Conservation (phyloP, 331 rosid genomes). For the Dryas integrifolia region DNA sequence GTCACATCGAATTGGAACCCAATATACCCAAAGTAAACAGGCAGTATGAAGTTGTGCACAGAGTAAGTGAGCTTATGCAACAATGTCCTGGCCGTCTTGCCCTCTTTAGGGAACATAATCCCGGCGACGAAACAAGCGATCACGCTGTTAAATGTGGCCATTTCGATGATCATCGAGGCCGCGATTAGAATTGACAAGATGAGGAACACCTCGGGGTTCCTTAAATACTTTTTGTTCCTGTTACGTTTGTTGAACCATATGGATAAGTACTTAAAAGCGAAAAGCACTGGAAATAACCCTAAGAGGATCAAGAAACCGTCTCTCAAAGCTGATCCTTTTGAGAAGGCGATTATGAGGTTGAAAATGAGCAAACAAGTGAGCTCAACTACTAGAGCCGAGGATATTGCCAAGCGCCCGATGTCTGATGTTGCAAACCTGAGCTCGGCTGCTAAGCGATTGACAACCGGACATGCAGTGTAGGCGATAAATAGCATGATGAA, state of each 20-base stretch:
- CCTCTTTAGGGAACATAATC: slow-evolving; percentile 65
- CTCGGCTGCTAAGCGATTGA: slow-evolving; percentile 70
- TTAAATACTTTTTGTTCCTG: slow-evolving; percentile 61
- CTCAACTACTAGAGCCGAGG: slow-evolving; percentile 57
- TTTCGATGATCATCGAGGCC: slow-evolving; percentile 58
- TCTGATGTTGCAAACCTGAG: slow-evolving; percentile 57
- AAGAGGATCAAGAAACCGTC: slow-evolving; percentile 24
- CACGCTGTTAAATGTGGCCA: slow-evolving; percentile 55
- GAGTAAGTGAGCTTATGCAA: slow-evolving; percentile 68
- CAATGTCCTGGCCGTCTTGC: slow-evolving; percentile 80
- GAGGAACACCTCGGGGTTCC: slow-evolving; percentile 56
- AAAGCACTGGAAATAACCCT: not conserved
- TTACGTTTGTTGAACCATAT: slow-evolving; percentile 60
- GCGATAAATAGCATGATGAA: slow-evolving; percentile 49
- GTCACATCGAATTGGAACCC: slow-evolving; percentile 71
- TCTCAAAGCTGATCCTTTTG: not conserved
- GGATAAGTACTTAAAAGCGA: slow-evolving; percentile 47
- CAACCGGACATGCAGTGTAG: slow-evolving; percentile 82
- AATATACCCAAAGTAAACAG: slow-evolving; percentile 75
- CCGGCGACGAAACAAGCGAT: slow-evolving; percentile 63
- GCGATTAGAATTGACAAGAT: slow-evolving; percentile 54
- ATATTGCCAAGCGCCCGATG: slow-evolving; percentile 55
- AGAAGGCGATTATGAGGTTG: slow-evolving; percentile 38
- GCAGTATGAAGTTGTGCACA: slow-evolving; percentile 75
- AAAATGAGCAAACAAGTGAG: slow-evolving; percentile 56